Base-by-base conservation (phyloP, 2,329 filamentous ascomycete species). In the Eurotiales sp. region DNA sequence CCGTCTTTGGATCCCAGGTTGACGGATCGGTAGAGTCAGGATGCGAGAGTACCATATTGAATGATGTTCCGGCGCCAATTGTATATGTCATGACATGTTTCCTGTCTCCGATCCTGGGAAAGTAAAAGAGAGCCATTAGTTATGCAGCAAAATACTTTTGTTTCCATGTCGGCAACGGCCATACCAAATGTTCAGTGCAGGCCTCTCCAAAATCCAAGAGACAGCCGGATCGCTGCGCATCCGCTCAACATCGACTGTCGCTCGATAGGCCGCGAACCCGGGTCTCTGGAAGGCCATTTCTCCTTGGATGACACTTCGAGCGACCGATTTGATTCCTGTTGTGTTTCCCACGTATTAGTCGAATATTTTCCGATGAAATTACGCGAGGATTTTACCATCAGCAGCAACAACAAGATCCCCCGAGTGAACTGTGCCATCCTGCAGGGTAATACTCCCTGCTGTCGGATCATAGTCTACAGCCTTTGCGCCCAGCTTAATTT, bases 31-130 rank as follows among this genome's bases (percentile, higher is more conserved):
- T 63, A 56, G 84, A 77, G 60, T 88, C 85, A 0, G 85, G 85
- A 8, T 81, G 77, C 1, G 87, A 67, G 1, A 88, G 67, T 0
- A 87, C 84, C 4, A 88, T 75, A 52, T 88, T 88, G 56, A 81
- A 84, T 83, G 71, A 7, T 80, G 73, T 0, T 77, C 60, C 0
- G 69, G 64, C 4, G 45, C 56, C 3, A 87, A 68, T 0, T 84
- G 77, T 29, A 86, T 78, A 1, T 84, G 73, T 59, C 85, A 87
- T 1, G 83, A 84, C 12, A 87, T 64, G 61, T 87, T 84, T 0
- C 83, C 84, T 0, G 83, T 86, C 0, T 80, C 77, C 7, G 51
- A 59, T 44, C 10, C 39, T 32, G 32, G 10, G 5, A 27, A 27
- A 60, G 63, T 66, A 69, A 4, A 70, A 72, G 77, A 77, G 11